Conservation (phyloP, 768 basidiomycete species). For the Amanita jacksonii region DNA sequence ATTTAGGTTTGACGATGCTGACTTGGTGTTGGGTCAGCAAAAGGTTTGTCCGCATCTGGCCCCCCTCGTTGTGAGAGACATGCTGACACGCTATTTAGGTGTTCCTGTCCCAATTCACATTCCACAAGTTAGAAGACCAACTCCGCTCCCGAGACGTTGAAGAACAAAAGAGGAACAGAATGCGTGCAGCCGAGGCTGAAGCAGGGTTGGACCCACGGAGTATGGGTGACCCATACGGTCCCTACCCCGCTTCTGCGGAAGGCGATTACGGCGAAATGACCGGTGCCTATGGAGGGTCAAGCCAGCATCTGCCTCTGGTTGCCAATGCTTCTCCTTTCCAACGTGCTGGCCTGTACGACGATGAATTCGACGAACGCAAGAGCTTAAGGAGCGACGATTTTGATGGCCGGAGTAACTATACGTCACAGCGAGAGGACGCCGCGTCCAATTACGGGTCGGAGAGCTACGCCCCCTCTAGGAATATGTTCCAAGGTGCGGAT, state of each 20-base stretch:
- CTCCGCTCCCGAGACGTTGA: constrained; percentile 78
- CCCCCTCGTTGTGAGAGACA: background rate
- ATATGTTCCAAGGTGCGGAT: constrained; percentile 89
- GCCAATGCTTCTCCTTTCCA: constrained; percentile 76
- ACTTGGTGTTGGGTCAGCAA: constrained; percentile 73
- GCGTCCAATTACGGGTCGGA: constrained; percentile 83
- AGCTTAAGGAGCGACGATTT: constrained; percentile 70
- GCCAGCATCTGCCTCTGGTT: constrained; percentile 75
- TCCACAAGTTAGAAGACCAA: constrained; percentile 83
- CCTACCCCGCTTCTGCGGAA: constrained; percentile 41
- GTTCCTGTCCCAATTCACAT: constrained; percentile 78
- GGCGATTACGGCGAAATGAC: constrained; percentile 31
- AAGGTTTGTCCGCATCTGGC: constrained; percentile 48
- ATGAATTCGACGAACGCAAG: constrained; percentile 68
- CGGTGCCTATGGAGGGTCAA: constrained; percentile 43
- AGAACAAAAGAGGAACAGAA: constrained; percentile 73
- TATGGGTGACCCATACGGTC: constrained; percentile 61
- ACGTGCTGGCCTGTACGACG: constrained; percentile 65
- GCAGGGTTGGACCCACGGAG: constrained; percentile 53
- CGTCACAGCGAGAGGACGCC: constrained; percentile 69
- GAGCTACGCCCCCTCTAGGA: constrained; percentile 87
- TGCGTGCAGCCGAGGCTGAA: constrained; percentile 68
- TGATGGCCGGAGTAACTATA: constrained; percentile 70
- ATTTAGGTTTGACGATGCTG: constrained; percentile 51
- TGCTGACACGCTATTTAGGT: constrained; percentile 39